Evolutionary conservation across 2,329 filamentous ascomycete genomes (phyloP).

Genomic region (Rutstroemia sydowiana): DNA sequence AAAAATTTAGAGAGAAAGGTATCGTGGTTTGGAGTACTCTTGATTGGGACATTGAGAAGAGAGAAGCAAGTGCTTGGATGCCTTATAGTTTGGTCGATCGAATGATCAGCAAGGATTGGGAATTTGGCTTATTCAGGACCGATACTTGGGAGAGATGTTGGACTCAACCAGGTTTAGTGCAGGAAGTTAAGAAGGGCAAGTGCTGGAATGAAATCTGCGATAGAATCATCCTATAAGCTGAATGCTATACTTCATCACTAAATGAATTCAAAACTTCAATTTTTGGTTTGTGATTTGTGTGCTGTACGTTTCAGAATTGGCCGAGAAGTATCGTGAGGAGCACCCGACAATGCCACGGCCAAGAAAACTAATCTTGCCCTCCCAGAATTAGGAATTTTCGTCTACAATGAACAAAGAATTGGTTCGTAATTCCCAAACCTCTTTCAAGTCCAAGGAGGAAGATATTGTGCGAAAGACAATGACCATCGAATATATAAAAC

Average conservation of each 20-base stretch:
- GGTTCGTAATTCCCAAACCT: too few relatives aligned
- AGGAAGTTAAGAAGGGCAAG: neutral
- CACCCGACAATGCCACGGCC: neutral
- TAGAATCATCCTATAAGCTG: too few relatives aligned
- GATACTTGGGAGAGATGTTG: conserved; percentile 2
- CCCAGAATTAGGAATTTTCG: neutral
- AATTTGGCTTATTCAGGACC: neutral
- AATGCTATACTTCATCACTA: too few relatives aligned
- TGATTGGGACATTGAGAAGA: neutral
- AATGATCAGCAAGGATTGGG: neutral
- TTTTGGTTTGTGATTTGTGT: too few relatives aligned
- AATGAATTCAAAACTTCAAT: too few relatives aligned
- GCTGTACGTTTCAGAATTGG: neutral
- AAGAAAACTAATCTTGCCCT: neutral
- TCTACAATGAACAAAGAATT: too few relatives aligned
- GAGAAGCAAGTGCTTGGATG: neutral
- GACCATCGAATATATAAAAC: too few relatives aligned
- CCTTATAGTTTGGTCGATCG: neutral
- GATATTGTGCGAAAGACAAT: too few relatives aligned
- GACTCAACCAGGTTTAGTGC: neutral
- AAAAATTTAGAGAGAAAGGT: neutral
- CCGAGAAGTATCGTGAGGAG: neutral
- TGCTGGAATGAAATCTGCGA: neutral
- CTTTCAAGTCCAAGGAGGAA: too few relatives aligned
- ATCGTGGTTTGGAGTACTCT: neutral